Evolutionary conservation across 2,329 filamentous ascomycete genomes (phyloP).

Genomic region (Aspergillus arachidicola): DNA sequence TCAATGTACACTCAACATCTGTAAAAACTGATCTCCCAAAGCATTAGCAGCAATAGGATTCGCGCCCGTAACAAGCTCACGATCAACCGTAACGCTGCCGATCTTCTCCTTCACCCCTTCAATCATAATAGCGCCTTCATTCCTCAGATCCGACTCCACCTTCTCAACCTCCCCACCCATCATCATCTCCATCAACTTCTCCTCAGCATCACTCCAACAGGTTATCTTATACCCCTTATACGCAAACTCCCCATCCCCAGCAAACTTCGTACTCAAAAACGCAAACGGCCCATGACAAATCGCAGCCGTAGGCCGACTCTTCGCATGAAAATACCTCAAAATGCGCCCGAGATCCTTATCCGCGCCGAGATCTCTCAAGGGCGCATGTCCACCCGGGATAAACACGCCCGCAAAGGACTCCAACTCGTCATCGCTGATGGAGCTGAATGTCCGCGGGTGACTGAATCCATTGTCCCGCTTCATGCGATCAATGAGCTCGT

Average conservation of each 20-base stretch:
- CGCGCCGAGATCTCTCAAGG: slow-evolving; percentile 45
- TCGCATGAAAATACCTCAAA: slow-evolving; percentile 43
- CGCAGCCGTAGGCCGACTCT: slow-evolving; percentile 47
- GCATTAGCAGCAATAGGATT: slow-evolving; percentile 37
- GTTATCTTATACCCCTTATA: slow-evolving; percentile 52
- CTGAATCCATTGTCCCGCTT: slow-evolving; percentile 49
- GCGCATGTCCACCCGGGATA: slow-evolving; percentile 51
- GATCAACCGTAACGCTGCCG: slow-evolving; percentile 47
- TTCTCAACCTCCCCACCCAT: slow-evolving; percentile 48
- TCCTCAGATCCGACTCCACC: slow-evolving; percentile 42
- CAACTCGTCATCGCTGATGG: slow-evolving; percentile 46
- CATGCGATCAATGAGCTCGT: slow-evolving; percentile 48
- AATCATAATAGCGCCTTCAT: slow-evolving; percentile 50
- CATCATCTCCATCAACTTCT: slow-evolving; percentile 50
- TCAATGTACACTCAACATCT: slow-evolving; percentile 32
- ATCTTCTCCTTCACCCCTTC: slow-evolving; percentile 43
- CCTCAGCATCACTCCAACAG: slow-evolving; percentile 49
- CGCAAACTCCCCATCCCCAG: slow-evolving; percentile 40
- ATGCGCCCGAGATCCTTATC: slow-evolving; percentile 48
- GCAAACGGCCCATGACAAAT: slow-evolving; percentile 54
- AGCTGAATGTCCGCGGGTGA: slow-evolving; percentile 39
- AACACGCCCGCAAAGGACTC: slow-evolving; percentile 45
- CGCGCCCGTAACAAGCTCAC: slow-evolving; percentile 42
- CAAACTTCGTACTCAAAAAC: slow-evolving; percentile 45
- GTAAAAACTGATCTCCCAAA: slow-evolving; percentile 37